Evolutionary conservation across 2,329 filamentous ascomycete species (phyloP), one percentile per base, ranked within the genome.

Genomic region (Mycocentrospora acerina): DNA sequence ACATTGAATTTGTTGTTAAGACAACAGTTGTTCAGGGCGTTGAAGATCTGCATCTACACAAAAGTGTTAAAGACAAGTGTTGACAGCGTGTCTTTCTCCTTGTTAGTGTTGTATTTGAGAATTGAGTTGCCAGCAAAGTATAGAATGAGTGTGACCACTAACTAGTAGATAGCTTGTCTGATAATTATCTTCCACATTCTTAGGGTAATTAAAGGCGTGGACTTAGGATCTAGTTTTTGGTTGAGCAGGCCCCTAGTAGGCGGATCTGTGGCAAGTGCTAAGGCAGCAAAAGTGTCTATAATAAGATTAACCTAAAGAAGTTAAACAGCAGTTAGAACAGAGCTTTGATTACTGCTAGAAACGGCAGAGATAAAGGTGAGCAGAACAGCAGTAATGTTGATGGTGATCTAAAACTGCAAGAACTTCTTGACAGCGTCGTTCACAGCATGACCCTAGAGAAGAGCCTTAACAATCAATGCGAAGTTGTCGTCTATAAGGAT

Each of bases 41-140:
- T 97, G 75, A 97, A 97, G 56, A 97, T 94, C 59, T 97, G 91
- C 90, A 97, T 96, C 91, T 91, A 97, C 36, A 96, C 91, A 63
- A 97, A 97, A 0, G 89, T 93, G 73, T 97, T 97, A 78, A 97
- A 97, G 7, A 97, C 87, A 32, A 97, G 77, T 3, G 90, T 94
- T 38, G 82, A 75, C 43, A 94, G 76, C 11, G 68, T 61, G 7
- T 78, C 63, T 24, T 71, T 57, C 19, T 75, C 68, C 3, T 69
- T 64, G 0, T 61, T 53, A 19, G 71, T 71, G 11, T 76, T 64
- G 52, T 83, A 81, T 7, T 73, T 73, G n/a, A 88, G 74, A 11
- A 88, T 81, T 24, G 59, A 71, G 42, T 68, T 69, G 33, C 78
- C 81, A 22, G 80, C 88, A 54, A 90, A 97, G 71, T 90, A 90